Evolutionary conservation across 345 rosid genomes (phyloP).

Genomic region (Salix dunnii): DNA sequence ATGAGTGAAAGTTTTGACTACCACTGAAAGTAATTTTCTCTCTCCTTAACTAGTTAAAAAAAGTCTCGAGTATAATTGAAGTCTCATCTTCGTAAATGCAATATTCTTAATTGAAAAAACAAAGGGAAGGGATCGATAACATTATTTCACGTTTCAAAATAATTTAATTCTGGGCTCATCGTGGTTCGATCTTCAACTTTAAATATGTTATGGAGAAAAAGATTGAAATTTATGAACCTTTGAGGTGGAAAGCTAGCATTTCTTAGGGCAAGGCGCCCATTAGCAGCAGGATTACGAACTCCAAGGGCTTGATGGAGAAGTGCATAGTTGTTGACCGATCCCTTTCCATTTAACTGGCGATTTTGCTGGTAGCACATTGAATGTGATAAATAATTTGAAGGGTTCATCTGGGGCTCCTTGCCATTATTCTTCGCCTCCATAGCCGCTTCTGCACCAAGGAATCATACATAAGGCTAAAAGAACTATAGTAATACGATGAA

Average conservation of each 20-base stretch:
- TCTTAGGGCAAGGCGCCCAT: conserved; percentile 9
- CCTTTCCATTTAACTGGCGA: conserved; percentile 9
- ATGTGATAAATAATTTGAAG: conserved; percentile 3
- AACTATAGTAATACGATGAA: too few relatives aligned
- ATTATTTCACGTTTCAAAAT: too few relatives aligned
- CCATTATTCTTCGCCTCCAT: conserved; percentile 20
- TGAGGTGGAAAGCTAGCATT: background rate
- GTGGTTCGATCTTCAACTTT: too few relatives aligned
- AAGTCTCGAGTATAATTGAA: too few relatives aligned
- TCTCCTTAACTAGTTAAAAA: background rate
- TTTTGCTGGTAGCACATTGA: conserved; percentile 11
- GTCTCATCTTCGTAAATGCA: too few relatives aligned
- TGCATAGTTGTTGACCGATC: background rate
- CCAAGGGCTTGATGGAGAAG: conserved; percentile 4
- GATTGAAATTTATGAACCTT: conserved; percentile 11
- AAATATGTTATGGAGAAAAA: background rate
- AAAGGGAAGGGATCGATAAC: too few relatives aligned
- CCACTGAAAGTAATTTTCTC: background rate
- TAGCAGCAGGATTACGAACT: background rate
- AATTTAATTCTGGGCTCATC: too few relatives aligned
- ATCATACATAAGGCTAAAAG: background rate
- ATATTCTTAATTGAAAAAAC: too few relatives aligned
- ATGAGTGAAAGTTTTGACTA: background rate
- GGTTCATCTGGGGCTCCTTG: background rate
- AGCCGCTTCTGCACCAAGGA: conserved; percentile 31